Conservation (phyloP, 306 rosid genomes). For the Carpinus fangiana region DNA sequence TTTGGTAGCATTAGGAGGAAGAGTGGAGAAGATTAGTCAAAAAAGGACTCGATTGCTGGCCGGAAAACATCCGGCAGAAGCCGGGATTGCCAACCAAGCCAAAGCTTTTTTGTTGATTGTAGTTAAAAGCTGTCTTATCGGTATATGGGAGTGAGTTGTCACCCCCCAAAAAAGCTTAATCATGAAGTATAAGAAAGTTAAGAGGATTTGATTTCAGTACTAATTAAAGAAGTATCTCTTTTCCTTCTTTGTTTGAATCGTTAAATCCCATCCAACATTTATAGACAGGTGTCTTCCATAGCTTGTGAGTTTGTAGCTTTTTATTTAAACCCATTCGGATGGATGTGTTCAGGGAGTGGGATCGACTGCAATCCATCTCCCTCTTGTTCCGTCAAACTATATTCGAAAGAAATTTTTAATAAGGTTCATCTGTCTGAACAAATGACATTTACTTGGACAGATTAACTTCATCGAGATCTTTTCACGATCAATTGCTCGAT, state of each 20-base stretch:
- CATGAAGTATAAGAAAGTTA: constrained; percentile 41
- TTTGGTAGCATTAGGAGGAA: constrained; percentile 6
- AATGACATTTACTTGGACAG: no score
- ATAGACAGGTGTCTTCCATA: constrained; percentile 11
- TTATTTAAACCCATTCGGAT: not conserved
- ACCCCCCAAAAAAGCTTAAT: constrained; percentile 41
- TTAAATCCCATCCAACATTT: constrained; percentile 26
- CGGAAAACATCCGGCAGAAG: constrained; percentile 40
- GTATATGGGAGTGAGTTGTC: constrained; percentile 56
- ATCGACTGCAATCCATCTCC: no score
- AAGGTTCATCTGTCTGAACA: no score
- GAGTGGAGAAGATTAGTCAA: constrained; percentile 33
- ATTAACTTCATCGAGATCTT: no score
- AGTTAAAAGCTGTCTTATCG: constrained; percentile 39
- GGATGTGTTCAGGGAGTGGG: no score
- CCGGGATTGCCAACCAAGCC: constrained; percentile 38
- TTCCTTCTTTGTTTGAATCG: constrained; percentile 39
- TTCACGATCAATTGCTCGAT: no score
- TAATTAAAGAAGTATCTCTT: constrained; percentile 35
- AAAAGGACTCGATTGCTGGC: constrained; percentile 33
- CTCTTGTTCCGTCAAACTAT: no score
- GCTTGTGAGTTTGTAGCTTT: not conserved
- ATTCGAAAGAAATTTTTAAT: no score
- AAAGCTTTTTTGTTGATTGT: constrained; percentile 32
- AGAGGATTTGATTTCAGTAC: constrained; percentile 35